A percentile compares a stretch with the other conserved stretches of the same genome.
These are phyloP conservation scores for Fragilariopsis cylindrus DNA, from an alignment of 108 stramenopile genomes.

Conservation along the genomic window DNA sequence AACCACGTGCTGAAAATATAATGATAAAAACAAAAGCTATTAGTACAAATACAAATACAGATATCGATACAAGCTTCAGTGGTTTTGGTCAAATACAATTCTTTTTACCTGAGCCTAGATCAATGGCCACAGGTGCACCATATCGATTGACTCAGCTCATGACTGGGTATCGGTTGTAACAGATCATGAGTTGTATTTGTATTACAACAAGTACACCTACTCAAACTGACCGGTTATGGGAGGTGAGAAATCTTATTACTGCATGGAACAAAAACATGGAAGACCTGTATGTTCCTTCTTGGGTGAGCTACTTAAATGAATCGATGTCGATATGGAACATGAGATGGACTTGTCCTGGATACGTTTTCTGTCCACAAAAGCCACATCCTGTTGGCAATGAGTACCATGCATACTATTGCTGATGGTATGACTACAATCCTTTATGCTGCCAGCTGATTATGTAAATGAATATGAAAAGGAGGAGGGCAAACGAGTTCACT, in stretches of 20 bases:
- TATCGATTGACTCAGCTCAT: too few species aligned
- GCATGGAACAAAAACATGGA: constrained; percentile 39
- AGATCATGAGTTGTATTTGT: too few species aligned
- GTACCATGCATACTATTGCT: constrained; percentile 38
- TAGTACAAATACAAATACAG: too few species aligned
- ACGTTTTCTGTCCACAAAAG: constrained; percentile 33
- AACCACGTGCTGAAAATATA: too few species aligned
- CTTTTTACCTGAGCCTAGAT: background rate
- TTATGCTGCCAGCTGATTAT: constrained; percentile 20
- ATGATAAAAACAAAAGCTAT: too few species aligned
- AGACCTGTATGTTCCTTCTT: background rate
- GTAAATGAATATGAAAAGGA: background rate
- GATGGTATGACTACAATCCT: constrained; percentile 30
- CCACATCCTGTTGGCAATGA: constrained; percentile 45
- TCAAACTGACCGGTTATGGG: constrained; percentile 18
- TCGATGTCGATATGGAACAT: constrained; percentile 27
- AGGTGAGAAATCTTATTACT: constrained; percentile 24
- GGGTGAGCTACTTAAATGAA: background rate
- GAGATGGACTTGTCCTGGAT: constrained; percentile 34
- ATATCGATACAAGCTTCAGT: background rate
- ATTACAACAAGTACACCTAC: too few species aligned
- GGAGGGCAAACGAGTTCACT: constrained; percentile 29
- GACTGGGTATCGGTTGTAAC: too few species aligned
- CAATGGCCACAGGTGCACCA: too few species aligned
- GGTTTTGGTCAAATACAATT: background rate